Percentiles rank a stretch among this genome's conserved stretches.
Evolutionary conservation across 2,329 filamentous ascomycete species (phyloP).

Genomic region (Penicillium sp.): DNA sequence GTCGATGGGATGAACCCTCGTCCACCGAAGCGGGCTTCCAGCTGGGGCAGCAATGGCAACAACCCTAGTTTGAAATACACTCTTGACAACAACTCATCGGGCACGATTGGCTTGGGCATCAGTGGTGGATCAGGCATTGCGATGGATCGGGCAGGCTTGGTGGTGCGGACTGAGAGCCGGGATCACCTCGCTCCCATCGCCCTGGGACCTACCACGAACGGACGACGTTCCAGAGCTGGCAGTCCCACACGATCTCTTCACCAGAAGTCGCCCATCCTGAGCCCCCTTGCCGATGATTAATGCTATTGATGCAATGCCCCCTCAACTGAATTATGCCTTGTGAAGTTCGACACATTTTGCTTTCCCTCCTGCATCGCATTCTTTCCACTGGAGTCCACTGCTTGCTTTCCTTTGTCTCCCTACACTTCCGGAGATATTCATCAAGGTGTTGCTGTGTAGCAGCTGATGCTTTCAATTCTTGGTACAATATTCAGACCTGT

Average conservation of each 20-base stretch:
- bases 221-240: constrained; percentile 44
- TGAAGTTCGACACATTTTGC: constrained; percentile 2
- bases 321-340: constrained; percentile 14
- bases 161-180: constrained; percentile 79
- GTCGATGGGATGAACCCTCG: constrained; percentile 50
- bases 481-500: constrained; percentile 24
- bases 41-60: constrained; percentile 32
- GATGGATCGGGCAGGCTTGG: constrained; percentile 68
- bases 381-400: constrained; percentile 24
- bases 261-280: constrained; percentile 38
- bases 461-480: constrained; percentile 21
- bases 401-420: neutral
- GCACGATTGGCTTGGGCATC: constrained; percentile 39
- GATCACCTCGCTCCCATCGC: constrained; percentile 67
- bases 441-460: constrained; percentile 5
- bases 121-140: constrained; percentile 37
- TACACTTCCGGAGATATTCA: neutral
- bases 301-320: constrained; percentile 16
- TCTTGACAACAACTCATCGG: constrained; percentile 42
- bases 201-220: constrained; percentile 49
- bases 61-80: constrained; percentile 39
- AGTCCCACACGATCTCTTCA: constrained; percentile 49
- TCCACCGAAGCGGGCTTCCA: constrained; percentile 50
- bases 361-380: constrained; percentile 24
- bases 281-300: constrained; percentile 37